These are phyloP conservation scores for Pythium brachiatum DNA, from an alignment of 352 stramenopile genomes.

Conservation along the genomic window DNA sequence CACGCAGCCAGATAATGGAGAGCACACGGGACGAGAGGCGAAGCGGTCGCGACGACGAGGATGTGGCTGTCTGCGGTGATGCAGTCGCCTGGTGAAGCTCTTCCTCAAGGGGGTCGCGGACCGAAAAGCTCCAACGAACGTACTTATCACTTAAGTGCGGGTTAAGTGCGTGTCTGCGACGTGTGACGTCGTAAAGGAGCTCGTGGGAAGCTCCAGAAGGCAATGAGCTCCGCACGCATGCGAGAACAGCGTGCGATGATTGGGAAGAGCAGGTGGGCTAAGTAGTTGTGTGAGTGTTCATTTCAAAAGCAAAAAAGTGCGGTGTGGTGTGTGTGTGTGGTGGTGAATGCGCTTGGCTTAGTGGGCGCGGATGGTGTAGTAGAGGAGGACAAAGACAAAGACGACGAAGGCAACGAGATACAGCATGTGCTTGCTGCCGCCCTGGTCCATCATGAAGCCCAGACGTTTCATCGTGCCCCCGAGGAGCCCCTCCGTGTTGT, in stretches of 20 bases:
- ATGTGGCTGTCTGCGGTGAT: not conserved
- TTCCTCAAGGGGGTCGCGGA: not conserved
- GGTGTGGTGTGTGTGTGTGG: conserved; percentile 7
- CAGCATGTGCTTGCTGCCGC: conserved; percentile 87
- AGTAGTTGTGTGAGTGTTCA: not conserved
- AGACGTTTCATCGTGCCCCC: conserved; percentile 86
- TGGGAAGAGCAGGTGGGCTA: no score
- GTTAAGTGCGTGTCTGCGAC: conserved; percentile 2
- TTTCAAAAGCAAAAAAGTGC: conserved; percentile 7
- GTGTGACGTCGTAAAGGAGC: not conserved
- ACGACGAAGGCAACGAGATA: conserved; percentile 85
- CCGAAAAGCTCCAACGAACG: conserved; percentile 3
- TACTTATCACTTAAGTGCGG: conserved; percentile 11
- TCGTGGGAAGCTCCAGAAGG: conserved; percentile 2
- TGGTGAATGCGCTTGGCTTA: conserved; percentile 24
- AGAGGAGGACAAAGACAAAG: conserved; percentile 83
- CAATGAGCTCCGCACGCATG: not conserved
- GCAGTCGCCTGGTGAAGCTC: not conserved
- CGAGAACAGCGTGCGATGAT: conserved; percentile 5
- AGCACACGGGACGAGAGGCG: not conserved
- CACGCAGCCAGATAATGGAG: no score
- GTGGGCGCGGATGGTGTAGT: conserved; percentile 73
- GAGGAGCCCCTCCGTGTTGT: conserved; percentile 80
- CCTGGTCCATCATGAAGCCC: conserved; percentile 84
- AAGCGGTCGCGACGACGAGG: not conserved